phyloP scores from a whole-genome alignment of 768 basidiomycete genomes.

The Punctularia strigosozonata region DNA sequence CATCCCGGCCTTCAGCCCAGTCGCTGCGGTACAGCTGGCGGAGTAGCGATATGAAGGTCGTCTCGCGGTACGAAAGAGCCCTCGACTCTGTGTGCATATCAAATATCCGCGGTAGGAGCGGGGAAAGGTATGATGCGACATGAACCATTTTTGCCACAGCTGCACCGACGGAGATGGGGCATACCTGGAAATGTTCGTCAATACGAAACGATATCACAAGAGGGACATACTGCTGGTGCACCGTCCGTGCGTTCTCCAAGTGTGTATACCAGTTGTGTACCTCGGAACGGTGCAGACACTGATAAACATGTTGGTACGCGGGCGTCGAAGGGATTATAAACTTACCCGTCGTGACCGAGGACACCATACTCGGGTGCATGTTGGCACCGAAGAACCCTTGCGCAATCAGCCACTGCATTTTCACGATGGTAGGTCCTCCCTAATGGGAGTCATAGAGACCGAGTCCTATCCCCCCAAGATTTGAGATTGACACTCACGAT shows the following conservation, averaged over 20 bases:
- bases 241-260: conserved; percentile 30
- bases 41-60: conserved; percentile 20
- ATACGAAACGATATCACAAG: too few species aligned
- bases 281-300: conserved; percentile 38
- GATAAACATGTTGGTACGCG: background rate
- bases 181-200: too few species aligned
- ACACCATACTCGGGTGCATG: conserved; percentile 31
- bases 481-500: conserved; percentile 21
- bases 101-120: conserved; percentile 23
- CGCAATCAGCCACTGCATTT: conserved; percentile 30
- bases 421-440: conserved; percentile 37
- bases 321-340: background rate
- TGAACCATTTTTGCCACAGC: conserved; percentile 28
- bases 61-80: conserved; percentile 25
- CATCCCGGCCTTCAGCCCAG: conserved; percentile 36
- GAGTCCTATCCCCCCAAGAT: background rate
- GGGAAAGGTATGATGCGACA: conserved; percentile 29
- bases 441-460: conserved; percentile 7
- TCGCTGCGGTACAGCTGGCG: conserved; percentile 32
- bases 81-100: conserved; percentile 32
- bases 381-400: conserved; percentile 28
- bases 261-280: conserved; percentile 33
- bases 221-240: conserved; percentile 27
- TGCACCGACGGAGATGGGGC: conserved; percentile 29
- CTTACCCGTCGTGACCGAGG: conserved; percentile 32